phyloP scores from a whole-genome alignment of 768 basidiomycete genomes.

The Boletus reticuloceps region DNA sequence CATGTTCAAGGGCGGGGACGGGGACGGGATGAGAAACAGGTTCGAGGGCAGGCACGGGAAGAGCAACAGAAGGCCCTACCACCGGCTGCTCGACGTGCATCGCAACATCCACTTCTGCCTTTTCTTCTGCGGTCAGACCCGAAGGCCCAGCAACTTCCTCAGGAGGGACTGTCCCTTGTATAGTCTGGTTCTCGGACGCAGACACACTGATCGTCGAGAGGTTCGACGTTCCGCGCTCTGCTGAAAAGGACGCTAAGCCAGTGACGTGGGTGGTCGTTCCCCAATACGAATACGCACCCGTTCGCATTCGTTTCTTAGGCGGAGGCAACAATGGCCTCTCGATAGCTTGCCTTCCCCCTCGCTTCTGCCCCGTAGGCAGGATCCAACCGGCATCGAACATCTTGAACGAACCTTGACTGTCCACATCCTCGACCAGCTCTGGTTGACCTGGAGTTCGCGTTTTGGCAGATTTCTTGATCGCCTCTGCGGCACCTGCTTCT shows the following conservation, averaged over 20 bases:
- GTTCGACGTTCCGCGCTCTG: constrained; percentile 39
- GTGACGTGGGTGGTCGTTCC: not conserved
- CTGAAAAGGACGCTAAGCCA: not conserved
- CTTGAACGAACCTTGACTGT: constrained; percentile 69
- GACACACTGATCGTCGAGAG: constrained; percentile 47
- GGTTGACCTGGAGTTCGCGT: constrained; percentile 26
- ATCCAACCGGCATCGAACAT: constrained; percentile 90
- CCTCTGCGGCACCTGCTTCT: constrained; percentile 13
- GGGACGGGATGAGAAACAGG: not conserved
- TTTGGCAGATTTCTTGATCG: constrained; percentile 29
- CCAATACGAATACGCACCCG: constrained; percentile 32
- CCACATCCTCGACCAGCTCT: constrained; percentile 66
- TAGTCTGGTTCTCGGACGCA: constrained; percentile 45
- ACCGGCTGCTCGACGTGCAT: constrained; percentile 17
- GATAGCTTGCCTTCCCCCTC: constrained; percentile 52
- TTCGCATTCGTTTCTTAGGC: constrained; percentile 54
- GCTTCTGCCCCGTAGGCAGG: constrained; percentile 66
- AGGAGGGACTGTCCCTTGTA: constrained; percentile 22
- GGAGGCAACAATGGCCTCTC: constrained; percentile 48
- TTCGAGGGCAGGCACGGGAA: not conserved
- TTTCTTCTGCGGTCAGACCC: constrained; percentile 18
- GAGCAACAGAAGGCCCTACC: not conserved
- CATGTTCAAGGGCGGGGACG: not conserved
- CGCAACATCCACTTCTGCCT: constrained; percentile 12
- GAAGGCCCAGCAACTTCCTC: constrained; percentile 29